Evolutionary conservation across 164 flowering plant species (phyloP), one percentile per base, ranked within the genome.

Genomic region (Platanus orientalis): DNA sequence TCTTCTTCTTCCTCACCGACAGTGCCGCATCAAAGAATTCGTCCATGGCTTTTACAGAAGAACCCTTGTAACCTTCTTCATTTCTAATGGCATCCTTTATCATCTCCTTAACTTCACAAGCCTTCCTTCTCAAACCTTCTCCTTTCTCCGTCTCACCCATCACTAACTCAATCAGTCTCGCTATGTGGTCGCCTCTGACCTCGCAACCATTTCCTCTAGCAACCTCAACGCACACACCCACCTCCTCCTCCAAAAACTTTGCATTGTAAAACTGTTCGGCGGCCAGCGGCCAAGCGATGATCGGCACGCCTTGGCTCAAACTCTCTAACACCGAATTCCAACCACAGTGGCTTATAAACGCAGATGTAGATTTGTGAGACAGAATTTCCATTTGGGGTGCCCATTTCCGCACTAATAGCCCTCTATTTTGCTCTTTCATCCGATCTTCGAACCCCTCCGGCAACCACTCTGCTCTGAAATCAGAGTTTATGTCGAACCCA

Each of bases 381-480:
- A 69, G 63, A 17, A 69, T 50, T 7, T 63, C 16, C 24, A 58
- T 7, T n/a, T n/a, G n/a, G n/a, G n/a, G n/a, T n/a, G n/a, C n/a
- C n/a, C n/a, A n/a, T n/a, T n/a, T n/a, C n/a, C n/a, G 64, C 19
- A 74, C 72, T 27, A 75, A 51, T 17, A 75, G 45, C 0, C 75
- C 73, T 36, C 49, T 65, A 4, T 69, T 74, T 1, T 9, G 50
- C 25, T 28, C 26, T 0, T 0, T n/a, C 21, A 69, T 57, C 25
- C 78, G 7, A 2, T 61, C 58, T 48, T 71, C 80, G 20, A 73
- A 74, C 5, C 73, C 75, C 13, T 63, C 62, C 1, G 78, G 80
- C 39, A 74, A 39, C 80, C 77, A 77, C 16, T 77, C 80, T 14
- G 66, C 16, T 27, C 56, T 63, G 28, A 73, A 57, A 20, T 71